phyloP scores from a whole-genome alignment of 352 stramenopile genomes.

The Phytophthora sp. region DNA sequence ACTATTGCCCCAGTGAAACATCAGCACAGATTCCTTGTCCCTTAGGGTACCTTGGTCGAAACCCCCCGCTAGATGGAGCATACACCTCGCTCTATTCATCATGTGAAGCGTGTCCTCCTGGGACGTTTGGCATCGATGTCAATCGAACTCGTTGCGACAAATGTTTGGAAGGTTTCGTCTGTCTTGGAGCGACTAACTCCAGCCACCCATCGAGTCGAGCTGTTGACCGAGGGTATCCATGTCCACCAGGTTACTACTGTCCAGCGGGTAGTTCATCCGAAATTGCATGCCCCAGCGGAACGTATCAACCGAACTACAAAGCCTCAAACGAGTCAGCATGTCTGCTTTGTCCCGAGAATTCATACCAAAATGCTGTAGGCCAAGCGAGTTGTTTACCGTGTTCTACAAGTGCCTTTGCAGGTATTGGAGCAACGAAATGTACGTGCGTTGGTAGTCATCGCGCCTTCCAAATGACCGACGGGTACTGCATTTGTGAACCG shows the following conservation, averaged over 20 bases:
- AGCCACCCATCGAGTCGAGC: conserved; percentile 55
- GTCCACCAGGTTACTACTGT: conserved; percentile 81
- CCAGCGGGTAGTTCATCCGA: conserved; percentile 61
- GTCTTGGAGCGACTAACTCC: conserved; percentile 71
- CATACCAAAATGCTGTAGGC: conserved; percentile 77
- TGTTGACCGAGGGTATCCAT: conserved; percentile 86
- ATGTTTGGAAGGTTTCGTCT: conserved; percentile 88
- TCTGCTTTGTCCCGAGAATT: conserved; percentile 65
- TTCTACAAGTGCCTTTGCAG: conserved; percentile 80
- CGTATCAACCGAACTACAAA: conserved; percentile 64
- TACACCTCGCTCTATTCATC: conserved; percentile 58
- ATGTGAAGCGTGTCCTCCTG: conserved; percentile 78
- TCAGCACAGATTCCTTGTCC: conserved; percentile 72
- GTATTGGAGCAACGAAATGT: conserved; percentile 65
- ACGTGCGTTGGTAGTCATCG: conserved; percentile 88
- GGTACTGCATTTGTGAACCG: conserved; percentile 92
- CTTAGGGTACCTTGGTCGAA: conserved; percentile 69
- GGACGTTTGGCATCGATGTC: conserved; percentile 82
- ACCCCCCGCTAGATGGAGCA: conserved; percentile 54
- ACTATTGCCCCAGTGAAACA: conserved; percentile 77
- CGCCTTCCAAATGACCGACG: conserved; percentile 91
- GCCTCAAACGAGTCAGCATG: conserved; percentile 66
- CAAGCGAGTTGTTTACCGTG: conserved; percentile 85
- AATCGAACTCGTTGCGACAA: conserved; percentile 72
- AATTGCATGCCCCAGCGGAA: conserved; percentile 75